These are phyloP conservation scores for Linderniella brevidens DNA, from an alignment of 257 asterid species.

Conservation along the genomic window DNA sequence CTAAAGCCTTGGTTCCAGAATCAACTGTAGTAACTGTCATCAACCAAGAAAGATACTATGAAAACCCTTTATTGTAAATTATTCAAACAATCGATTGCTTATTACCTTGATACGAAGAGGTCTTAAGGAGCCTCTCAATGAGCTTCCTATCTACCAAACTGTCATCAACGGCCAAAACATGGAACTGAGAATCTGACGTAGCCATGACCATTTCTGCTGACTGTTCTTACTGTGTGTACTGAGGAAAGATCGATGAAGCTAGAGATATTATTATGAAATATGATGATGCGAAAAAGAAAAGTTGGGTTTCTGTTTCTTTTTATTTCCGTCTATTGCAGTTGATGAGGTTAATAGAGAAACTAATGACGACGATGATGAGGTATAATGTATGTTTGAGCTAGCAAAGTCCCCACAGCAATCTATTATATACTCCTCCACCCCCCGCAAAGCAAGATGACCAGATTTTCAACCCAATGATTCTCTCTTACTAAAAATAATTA, in stretches of 20 bases:
- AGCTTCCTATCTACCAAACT: conserved; percentile 42
- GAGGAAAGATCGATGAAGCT: conserved; percentile 1
- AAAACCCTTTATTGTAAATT: background rate
- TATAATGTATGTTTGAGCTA: conserved; percentile 17
- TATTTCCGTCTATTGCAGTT: background rate
- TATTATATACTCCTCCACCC: too few relatives aligned
- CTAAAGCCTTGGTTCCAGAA: conserved; percentile 47
- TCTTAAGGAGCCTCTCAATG: conserved; percentile 42
- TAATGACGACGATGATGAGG: conserved; percentile 6
- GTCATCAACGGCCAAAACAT: conserved; percentile 52
- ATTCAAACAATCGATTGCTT: background rate
- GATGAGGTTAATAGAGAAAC: conserved; percentile 4
- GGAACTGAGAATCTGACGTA: conserved; percentile 36
- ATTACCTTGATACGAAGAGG: conserved; percentile 39
- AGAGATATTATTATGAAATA: background rate
- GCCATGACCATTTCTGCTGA: conserved; percentile 24
- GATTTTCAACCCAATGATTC: conserved; percentile 31
- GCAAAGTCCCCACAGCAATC: conserved; percentile 48
- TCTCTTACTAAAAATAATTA: too few relatives aligned
- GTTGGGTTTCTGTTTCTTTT: too few relatives aligned
- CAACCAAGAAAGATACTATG: background rate
- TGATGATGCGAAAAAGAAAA: conserved; percentile 8
- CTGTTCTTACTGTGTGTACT: conserved; percentile 1
- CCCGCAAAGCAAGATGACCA: conserved; percentile 76
- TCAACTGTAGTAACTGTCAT: conserved; percentile 40